Conservation (phyloP, 1,284 basidiomycete species). For the Ustilago nuda region DNA sequence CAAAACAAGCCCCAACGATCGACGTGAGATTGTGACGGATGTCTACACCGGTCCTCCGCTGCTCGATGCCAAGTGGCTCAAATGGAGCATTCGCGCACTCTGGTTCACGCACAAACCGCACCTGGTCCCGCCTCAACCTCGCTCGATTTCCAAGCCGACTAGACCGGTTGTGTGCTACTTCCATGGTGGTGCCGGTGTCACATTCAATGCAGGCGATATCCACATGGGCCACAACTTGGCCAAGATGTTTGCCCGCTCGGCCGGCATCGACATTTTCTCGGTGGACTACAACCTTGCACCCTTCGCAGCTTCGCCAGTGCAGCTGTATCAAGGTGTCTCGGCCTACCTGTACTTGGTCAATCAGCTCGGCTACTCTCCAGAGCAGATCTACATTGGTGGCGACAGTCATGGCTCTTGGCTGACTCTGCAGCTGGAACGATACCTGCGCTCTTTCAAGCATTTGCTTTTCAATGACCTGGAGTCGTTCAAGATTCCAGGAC, state of each 20-base stretch:
- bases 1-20: conserved; percentile 46
- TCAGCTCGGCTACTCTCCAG: conserved; percentile 57
- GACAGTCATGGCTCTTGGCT: conserved; percentile 63
- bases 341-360: conserved; percentile 61
- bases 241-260: conserved; percentile 49
- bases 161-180: conserved; percentile 65
- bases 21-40: conserved; percentile 35
- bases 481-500: conserved; percentile 40
- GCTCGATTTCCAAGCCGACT: conserved; percentile 30
- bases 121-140: conserved; percentile 39
- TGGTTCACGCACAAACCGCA: conserved; percentile 64
- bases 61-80: conserved; percentile 64
- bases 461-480: conserved; percentile 31
- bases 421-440: conserved; percentile 61
- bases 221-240: conserved; percentile 64
- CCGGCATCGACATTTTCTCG: conserved; percentile 62
- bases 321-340: conserved; percentile 59
- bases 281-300: conserved; percentile 68
- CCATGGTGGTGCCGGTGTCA: conserved; percentile 67
- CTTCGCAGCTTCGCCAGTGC: conserved; percentile 56
- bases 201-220: conserved; percentile 63
- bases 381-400: conserved; percentile 65
- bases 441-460: conserved; percentile 58
- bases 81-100: conserved; percentile 54
- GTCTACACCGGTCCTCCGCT: conserved; percentile 61